Conservation (phyloP, 2,329 filamentous ascomycete species). For the Cadophora malorum region DNA sequence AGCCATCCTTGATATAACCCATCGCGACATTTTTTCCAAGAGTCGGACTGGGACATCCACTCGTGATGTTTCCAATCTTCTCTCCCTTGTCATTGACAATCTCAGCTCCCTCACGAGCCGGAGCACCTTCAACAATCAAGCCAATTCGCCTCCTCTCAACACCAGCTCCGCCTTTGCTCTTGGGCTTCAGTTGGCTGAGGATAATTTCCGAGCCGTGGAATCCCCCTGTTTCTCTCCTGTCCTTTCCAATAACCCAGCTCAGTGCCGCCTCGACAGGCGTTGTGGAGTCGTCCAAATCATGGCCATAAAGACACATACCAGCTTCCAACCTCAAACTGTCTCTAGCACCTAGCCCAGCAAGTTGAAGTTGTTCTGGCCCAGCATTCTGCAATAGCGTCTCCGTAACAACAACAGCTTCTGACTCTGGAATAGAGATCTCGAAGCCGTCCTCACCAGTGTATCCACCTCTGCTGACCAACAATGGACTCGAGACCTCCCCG, state of each 20-base stretch:
- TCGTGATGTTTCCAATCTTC: constrained; percentile 82
- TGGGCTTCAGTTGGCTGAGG: constrained; percentile 75
- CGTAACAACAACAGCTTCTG: constrained; percentile 69
- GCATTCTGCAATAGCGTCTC: constrained; percentile 61
- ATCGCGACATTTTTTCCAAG: constrained; percentile 93
- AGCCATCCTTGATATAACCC: constrained; percentile 75
- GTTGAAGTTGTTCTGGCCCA: constrained; percentile 66
- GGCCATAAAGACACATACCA: constrained; percentile 99
- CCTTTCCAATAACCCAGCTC: constrained; percentile 85
- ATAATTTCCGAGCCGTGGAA: constrained; percentile 88
- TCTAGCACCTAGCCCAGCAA: constrained; percentile 88
- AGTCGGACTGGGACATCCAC: constrained; percentile 86
- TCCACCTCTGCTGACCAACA: constrained; percentile 85
- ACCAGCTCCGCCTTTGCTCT: constrained; percentile 73
- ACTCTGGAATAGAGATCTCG: constrained; percentile 84
- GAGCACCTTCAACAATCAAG: constrained; percentile 81
- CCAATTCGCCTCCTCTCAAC: constrained; percentile 79
- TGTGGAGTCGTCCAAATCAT: constrained; percentile 84
- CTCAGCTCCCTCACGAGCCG: constrained; percentile 86
- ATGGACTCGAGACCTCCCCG: constrained; percentile 52
- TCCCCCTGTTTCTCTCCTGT: constrained; percentile 69
- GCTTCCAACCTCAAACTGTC: constrained; percentile 94
- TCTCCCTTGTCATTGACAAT: constrained; percentile 70
- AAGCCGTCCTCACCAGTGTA: constrained; percentile 99
- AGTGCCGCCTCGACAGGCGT: constrained; percentile 72